phyloP scores from a whole-genome alignment of 805 yeast species.

The Cyberlindnera euphorbiiphila region DNA sequence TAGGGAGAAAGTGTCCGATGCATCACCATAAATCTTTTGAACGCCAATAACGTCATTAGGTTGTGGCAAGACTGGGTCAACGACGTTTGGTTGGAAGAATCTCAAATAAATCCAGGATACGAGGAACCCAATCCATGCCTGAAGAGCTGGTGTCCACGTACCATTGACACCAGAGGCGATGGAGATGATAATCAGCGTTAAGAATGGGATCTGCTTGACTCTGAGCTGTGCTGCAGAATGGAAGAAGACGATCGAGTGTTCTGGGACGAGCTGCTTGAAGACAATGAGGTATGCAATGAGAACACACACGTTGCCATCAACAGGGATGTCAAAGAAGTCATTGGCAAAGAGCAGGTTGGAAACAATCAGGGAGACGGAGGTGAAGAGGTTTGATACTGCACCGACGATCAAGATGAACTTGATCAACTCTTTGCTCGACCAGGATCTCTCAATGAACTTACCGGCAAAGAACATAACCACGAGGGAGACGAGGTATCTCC shows the following conservation, averaged over 20 bases:
- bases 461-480: conserved; percentile 55
- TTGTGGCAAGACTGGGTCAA: conserved; percentile 53
- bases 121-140: conserved; percentile 56
- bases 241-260: conserved; percentile 49
- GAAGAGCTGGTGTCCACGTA: conserved; percentile 49
- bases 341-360: conserved; percentile 26
- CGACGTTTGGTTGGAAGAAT: conserved; percentile 60
- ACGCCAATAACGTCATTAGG: conserved; percentile 28
- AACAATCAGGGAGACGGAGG: conserved; percentile 26
- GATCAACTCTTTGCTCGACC: conserved; percentile 55
- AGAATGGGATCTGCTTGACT: conserved; percentile 61
- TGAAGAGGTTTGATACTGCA: conserved; percentile 47
- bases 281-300: conserved; percentile 58
- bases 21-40: conserved; percentile 64
- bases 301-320: conserved; percentile 53
- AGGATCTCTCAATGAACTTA: conserved; percentile 58
- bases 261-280: conserved; percentile 62
- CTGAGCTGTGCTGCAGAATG: conserved; percentile 46
- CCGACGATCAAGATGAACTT: conserved; percentile 47
- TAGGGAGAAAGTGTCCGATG: conserved; percentile 82
- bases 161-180: conserved; percentile 28
- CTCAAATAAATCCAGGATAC: conserved; percentile 75
- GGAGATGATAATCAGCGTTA: conserved; percentile 30
- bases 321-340: conserved; percentile 36
- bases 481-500: conserved; percentile 44